Conservation (phyloP, 345 rosid species). For the Acer campestre region DNA sequence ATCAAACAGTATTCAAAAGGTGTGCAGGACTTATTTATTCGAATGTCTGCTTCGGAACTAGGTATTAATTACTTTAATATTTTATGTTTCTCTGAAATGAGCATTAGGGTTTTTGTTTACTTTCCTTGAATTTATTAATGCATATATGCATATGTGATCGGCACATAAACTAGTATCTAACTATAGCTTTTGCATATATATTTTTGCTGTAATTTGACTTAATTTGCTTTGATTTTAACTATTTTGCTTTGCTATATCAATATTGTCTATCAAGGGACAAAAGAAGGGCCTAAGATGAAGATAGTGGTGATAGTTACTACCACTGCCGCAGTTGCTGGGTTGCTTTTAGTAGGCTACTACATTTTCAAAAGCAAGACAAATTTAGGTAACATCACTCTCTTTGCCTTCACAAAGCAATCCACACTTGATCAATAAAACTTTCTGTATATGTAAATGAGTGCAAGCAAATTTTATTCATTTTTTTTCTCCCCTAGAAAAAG, state of each 20-base stretch:
- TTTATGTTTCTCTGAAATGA: too few relatives aligned
- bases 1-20: constrained; percentile 30
- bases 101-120: neutral
- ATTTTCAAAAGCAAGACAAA: neutral
- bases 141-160: neutral
- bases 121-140: constrained; percentile 3
- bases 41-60: constrained; percentile 46
- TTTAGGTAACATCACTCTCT: neutral
- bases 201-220: neutral
- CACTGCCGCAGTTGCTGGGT: neutral
- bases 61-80: constrained; percentile 21
- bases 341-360: neutral
- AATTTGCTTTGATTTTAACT: neutral
- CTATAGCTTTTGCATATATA: neutral
- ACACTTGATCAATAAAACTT: too few relatives aligned
- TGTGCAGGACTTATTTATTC: constrained; percentile 43
- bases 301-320: neutral
- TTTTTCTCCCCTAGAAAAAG: neutral
- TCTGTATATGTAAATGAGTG: neutral
- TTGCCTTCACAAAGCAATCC: too few relatives aligned
- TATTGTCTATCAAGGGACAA: neutral
- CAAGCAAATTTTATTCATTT: neutral
- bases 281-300: neutral
- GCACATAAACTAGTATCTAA: too few relatives aligned
- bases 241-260: neutral